Percentiles rank a stretch among this genome's conserved stretches.
phyloP scores from a whole-genome alignment of 169 alveolate genomes.

The Plasmodium malariae region DNA sequence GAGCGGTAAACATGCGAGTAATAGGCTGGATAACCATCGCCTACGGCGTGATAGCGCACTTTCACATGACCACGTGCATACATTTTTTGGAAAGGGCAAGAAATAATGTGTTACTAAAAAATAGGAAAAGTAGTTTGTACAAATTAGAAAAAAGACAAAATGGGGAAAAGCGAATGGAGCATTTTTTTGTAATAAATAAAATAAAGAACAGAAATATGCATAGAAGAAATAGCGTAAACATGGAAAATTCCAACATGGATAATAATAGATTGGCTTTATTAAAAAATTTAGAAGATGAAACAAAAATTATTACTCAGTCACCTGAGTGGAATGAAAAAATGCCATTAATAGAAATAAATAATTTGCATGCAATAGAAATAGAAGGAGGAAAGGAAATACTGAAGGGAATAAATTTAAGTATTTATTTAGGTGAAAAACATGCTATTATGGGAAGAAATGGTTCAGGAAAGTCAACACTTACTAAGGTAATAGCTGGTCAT shows the following conservation, averaged over 20 bases:
- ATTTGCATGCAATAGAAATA: constrained; percentile 77
- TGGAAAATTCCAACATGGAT: constrained; percentile 60
- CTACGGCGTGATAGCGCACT: constrained; percentile 1
- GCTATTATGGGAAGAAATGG: constrained; percentile 85
- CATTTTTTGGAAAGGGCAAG: background rate
- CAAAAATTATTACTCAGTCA: constrained; percentile 36
- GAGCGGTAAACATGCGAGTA: background rate
- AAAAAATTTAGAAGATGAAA: constrained; percentile 65
- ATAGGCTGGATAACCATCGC: background rate
- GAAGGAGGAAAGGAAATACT: constrained; percentile 81
- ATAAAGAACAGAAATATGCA: constrained; percentile 1
- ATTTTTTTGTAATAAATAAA: constrained; percentile 14
- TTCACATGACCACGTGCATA: constrained; percentile 16
- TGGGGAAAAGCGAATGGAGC: background rate
- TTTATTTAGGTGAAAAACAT: constrained; percentile 78
- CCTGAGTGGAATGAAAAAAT: constrained; percentile 68
- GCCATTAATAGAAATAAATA: constrained; percentile 77
- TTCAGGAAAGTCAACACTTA: constrained; percentile 82
- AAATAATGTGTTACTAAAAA: background rate
- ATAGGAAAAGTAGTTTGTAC: background rate
- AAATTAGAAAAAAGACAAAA: background rate
- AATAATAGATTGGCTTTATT: constrained; percentile 36
- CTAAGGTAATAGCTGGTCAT: constrained; percentile 82
- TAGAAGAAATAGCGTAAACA: constrained; percentile 18
- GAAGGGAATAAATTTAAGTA: constrained; percentile 75